phyloP scores from a whole-genome alignment of 192 early-diverging fungal species.

The Spinellus fusiger region DNA sequence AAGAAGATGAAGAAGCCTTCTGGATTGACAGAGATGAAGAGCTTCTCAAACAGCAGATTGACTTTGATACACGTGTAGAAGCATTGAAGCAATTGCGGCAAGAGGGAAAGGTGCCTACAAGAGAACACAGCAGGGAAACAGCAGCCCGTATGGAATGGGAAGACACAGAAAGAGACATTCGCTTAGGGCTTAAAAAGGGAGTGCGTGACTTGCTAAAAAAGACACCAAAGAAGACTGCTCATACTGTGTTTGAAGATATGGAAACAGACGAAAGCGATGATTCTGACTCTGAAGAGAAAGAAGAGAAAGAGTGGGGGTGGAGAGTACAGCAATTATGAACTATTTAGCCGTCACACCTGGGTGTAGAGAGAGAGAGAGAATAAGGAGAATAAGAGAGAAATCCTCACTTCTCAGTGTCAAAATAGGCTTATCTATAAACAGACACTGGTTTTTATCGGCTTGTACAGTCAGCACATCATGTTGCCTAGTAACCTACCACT shows the following conservation, averaged over 20 bases:
- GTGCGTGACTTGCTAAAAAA: constrained; percentile 25
- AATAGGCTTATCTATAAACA: too few relatives aligned
- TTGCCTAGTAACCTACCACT: too few relatives aligned
- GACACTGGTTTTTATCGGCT: too few relatives aligned
- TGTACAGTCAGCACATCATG: too few relatives aligned
- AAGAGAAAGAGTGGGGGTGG: constrained; percentile 27
- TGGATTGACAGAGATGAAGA: constrained; percentile 29
- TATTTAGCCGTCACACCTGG: too few relatives aligned
- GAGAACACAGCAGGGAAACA: neutral
- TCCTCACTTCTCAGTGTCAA: too few relatives aligned
- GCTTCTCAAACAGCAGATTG: constrained; percentile 22
- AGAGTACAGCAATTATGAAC: constrained; percentile 27
- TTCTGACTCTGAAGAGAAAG: neutral
- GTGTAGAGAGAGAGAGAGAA: too few relatives aligned
- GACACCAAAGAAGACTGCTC: constrained; percentile 3
- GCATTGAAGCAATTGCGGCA: constrained; percentile 24
- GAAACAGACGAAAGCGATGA: constrained; percentile 27
- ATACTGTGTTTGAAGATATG: constrained; percentile 22
- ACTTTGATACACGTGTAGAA: constrained; percentile 17
- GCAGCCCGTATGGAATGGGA: neutral
- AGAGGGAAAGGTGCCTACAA: neutral
- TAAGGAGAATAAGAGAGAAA: too few relatives aligned
- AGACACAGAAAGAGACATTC: constrained; percentile 5
- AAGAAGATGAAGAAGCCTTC: constrained; percentile 29
- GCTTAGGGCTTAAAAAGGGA: constrained; percentile 12